Evolutionary conservation across 176 grass and related monocot genomes (phyloP).

Genomic region (Puya raimondii): DNA sequence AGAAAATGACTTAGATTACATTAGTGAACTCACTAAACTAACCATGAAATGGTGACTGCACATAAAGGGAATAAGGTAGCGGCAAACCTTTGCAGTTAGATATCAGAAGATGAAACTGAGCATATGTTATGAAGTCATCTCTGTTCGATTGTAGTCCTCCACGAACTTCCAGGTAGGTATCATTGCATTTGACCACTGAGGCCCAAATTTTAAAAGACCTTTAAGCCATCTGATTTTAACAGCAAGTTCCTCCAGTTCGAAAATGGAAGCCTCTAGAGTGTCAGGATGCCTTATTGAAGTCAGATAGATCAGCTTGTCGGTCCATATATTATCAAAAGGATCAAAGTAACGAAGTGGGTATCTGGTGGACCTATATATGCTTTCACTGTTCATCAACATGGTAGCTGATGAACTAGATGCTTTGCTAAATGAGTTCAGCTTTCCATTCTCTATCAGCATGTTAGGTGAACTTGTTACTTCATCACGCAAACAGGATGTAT

Average conservation of each 20-base stretch:
- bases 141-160: not conserved
- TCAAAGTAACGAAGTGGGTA: not conserved
- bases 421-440: not conserved
- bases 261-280: constrained; percentile 10
- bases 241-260: constrained; percentile 24
- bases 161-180: constrained; percentile 19
- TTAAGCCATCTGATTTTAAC: constrained; percentile 24
- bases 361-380: not conserved
- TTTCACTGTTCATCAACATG: not conserved
- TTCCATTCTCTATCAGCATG: not conserved
- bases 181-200: not conserved
- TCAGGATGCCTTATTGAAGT: not conserved
- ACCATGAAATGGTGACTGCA: no score
- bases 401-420: not conserved
- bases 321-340: not conserved
- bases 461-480: not conserved
- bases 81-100: no score
- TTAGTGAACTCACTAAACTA: no score
- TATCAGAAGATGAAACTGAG: no score
- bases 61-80: no score
- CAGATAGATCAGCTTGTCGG: not conserved
- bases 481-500: not conserved
- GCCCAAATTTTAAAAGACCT: constrained; percentile 10
- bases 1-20: no score
- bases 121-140: not conserved